Evolutionary conservation across 805 yeast genomes (phyloP).

Genomic region (Yarrowia bubula): DNA sequence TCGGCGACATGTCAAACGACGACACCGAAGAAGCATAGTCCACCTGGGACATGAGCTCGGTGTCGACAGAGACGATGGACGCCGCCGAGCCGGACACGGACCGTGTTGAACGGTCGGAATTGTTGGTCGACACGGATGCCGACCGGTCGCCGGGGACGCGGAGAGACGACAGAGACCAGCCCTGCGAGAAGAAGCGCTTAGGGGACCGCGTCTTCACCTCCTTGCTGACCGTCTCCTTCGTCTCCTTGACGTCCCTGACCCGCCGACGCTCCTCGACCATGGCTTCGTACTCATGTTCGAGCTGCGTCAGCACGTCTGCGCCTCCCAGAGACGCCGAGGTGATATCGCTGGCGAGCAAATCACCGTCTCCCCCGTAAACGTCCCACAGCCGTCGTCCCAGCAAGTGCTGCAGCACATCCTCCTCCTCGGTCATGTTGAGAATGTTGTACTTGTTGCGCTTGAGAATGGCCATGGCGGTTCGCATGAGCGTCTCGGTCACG

Average conservation of each 20-base stretch:
- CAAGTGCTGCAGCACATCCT: conserved; percentile 44
- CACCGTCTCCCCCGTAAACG: conserved; percentile 42
- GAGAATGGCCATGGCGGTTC: conserved; percentile 54
- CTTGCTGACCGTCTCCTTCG: not conserved
- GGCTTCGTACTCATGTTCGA: conserved; percentile 7
- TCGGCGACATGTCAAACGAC: conserved; percentile 20
- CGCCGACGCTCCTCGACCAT: conserved; percentile 20
- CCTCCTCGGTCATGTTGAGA: conserved; percentile 42
- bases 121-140: not conserved
- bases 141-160: conserved; percentile 11
- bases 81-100: conserved; percentile 12
- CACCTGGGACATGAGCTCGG: conserved; percentile 26
- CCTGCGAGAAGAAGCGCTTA: conserved; percentile 25
- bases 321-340: conserved; percentile 13
- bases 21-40: conserved; percentile 26
- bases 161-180: conserved; percentile 22
- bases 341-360: conserved; percentile 40
- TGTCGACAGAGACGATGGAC: conserved; percentile 12
- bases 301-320: not conserved
- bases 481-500: conserved; percentile 53
- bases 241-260: not conserved
- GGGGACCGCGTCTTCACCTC: not conserved
- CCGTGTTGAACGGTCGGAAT: conserved; percentile 21
- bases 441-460: conserved; percentile 47
- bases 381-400: conserved; percentile 47